A percentile compares a stretch with the other conserved stretches of the same genome.
Evolutionary conservation across 495 filamentous ascomycete species (phyloP).

Genomic region (Penicillium macrosclerotiorum): DNA sequence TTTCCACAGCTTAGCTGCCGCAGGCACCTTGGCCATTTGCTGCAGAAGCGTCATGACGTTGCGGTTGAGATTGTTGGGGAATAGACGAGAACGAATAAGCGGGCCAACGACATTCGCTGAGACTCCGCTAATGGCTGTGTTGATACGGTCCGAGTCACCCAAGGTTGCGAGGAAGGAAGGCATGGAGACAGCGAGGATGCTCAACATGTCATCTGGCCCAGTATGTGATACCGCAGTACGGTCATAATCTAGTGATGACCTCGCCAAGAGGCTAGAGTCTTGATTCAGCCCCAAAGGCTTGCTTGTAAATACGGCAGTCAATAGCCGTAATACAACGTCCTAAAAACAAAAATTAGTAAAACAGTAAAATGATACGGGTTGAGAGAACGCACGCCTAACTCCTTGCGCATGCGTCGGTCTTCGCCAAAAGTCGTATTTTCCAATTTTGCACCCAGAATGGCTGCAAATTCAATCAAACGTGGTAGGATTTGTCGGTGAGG

Average conservation of each 20-base stretch:
- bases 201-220: conserved; percentile 71
- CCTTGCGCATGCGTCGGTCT: conserved; percentile 88
- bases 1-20: conserved; percentile 86
- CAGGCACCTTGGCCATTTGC: conserved; percentile 70
- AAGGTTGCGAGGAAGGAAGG: conserved; percentile 83
- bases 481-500: conserved; percentile 91
- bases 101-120: conserved; percentile 82
- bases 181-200: conserved; percentile 73
- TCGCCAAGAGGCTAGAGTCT: conserved; percentile 39
- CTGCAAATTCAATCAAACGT: conserved; percentile 81
- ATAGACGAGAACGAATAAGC: conserved; percentile 77
- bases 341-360: conserved; percentile 36
- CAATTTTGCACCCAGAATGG: conserved; percentile 86
- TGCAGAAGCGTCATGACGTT: conserved; percentile 70
- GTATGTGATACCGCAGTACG: conserved; percentile 36
- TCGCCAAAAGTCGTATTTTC: conserved; percentile 98
- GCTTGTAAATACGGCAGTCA: conserved; percentile 89
- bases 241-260: conserved; percentile 47
- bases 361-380: neutral
- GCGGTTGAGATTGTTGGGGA: conserved; percentile 80
- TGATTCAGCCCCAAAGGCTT: conserved; percentile 63
- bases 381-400: conserved; percentile 70
- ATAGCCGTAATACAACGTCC: conserved; percentile 85
- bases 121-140: conserved; percentile 71
- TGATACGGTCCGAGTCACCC: conserved; percentile 79